Percentiles rank a stretch among this genome's conserved stretches.
Conservation (phyloP, 768 basidiomycete species). For the Leccinum rimulosum region DNA sequence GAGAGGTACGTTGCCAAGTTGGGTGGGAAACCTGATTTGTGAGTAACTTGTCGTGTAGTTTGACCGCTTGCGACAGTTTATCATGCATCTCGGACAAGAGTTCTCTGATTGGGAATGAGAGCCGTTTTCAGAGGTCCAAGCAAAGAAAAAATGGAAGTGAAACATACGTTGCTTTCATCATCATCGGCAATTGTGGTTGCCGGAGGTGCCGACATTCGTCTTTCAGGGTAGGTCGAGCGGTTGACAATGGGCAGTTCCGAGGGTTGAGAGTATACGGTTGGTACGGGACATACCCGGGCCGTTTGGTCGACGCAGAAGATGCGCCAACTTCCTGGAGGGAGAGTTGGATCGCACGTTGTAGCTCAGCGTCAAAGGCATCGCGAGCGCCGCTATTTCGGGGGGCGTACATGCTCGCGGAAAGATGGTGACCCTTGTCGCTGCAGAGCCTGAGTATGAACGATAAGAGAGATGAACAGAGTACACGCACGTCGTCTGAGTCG, state of each 20-base stretch:
- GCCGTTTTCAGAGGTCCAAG: background rate
- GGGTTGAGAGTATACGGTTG: conserved; percentile 40
- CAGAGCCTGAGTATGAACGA: conserved; percentile 1
- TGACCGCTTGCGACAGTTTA: conserved; percentile 88
- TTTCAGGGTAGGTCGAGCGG: conserved; percentile 45
- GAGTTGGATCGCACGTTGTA: conserved; percentile 90
- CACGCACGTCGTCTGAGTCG: conserved; percentile 58
- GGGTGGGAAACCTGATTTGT: conserved; percentile 80
- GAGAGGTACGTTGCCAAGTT: conserved; percentile 48
- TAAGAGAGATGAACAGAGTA: background rate
- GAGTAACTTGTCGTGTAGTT: conserved; percentile 84
- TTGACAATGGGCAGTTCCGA: conserved; percentile 70
- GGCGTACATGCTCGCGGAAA: conserved; percentile 52
- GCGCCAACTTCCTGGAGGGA: conserved; percentile 76
- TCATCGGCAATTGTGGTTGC: conserved; percentile 42
- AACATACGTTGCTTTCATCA: conserved; percentile 83
- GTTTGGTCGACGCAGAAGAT: conserved; percentile 41
- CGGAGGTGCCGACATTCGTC: conserved; percentile 20
- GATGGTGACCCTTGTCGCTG: conserved; percentile 51
- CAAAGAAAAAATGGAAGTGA: conserved; percentile 7
- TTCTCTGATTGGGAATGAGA: conserved; percentile 43
- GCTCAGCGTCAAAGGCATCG: conserved; percentile 77
- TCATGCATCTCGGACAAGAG: conserved; percentile 80
- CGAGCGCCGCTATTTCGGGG: conserved; percentile 55
- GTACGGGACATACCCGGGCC: conserved; percentile 68